Conservation (phyloP, 2,329 filamentous ascomycete species). For the Verticillium nubilum region DNA sequence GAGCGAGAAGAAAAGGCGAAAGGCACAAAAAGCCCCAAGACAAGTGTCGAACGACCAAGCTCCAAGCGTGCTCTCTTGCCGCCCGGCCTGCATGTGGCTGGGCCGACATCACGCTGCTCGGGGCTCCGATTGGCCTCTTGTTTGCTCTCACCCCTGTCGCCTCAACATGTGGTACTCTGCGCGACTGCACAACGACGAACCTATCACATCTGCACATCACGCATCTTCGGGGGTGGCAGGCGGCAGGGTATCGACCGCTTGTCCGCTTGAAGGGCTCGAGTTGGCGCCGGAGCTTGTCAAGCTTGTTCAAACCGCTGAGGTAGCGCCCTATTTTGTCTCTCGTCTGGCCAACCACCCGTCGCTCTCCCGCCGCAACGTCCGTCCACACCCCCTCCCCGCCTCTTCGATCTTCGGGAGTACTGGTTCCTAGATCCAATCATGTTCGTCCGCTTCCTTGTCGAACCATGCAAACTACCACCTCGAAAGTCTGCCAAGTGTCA, state of each 20-base stretch:
- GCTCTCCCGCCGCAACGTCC: background rate
- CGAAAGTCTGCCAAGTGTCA: background rate
- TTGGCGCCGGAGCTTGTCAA: conserved; percentile 4
- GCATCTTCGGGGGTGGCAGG: conserved; percentile 13
- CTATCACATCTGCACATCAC: conserved; percentile 22
- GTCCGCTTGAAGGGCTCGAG: background rate
- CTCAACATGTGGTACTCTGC: conserved; percentile 9
- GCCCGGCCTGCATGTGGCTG: conserved; percentile 37
- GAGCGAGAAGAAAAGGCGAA: background rate
- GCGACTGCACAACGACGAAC: conserved; percentile 6
- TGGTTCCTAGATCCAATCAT: conserved; percentile 4
- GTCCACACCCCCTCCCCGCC: background rate
- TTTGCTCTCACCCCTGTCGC: conserved; percentile 16
- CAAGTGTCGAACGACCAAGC: background rate
- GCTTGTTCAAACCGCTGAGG: conserved; percentile 3
- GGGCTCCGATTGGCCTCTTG: conserved; percentile 27
- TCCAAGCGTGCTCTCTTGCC: conserved; percentile 26
- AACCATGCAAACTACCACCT: background rate
- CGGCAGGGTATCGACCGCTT: conserved; percentile 12
- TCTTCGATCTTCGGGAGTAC: background rate
- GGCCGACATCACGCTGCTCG: conserved; percentile 29
- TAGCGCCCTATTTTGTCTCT: conserved; percentile 23
- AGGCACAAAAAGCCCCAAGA: background rate
- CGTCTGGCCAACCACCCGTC: conserved; percentile 9
- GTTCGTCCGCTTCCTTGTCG: background rate